Evolutionary conservation across 495 filamentous ascomycete genomes (phyloP).

Genomic region (Chaetomium tenue): DNA sequence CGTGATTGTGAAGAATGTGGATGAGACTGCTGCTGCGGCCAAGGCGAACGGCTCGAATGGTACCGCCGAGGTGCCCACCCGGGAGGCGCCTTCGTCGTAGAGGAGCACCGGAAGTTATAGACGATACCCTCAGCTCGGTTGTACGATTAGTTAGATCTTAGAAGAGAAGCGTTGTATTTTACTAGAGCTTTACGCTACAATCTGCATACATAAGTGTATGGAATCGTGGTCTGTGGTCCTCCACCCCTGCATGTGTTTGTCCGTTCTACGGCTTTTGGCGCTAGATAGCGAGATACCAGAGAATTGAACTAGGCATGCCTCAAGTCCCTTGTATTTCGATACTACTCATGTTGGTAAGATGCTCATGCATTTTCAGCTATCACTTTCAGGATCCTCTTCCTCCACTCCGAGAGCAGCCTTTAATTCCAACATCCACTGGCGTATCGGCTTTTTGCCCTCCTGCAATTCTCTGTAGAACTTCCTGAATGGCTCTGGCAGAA

Average conservation of each 20-base stretch:
- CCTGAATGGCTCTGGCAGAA: slow-evolving; percentile 28
- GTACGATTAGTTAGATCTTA: too few species aligned
- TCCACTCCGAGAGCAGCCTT: slow-evolving; percentile 14
- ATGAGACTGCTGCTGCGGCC: neutral
- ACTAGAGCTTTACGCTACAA: too few species aligned
- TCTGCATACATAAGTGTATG: too few species aligned
- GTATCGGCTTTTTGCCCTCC: slow-evolving; percentile 18
- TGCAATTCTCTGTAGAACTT: slow-evolving; percentile 22
- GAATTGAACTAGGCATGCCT: too few species aligned
- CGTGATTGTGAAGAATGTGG: neutral
- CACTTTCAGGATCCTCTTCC: neutral
- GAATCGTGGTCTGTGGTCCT: too few species aligned
- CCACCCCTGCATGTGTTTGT: too few species aligned
- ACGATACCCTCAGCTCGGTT: neutral
- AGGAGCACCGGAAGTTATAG: neutral
- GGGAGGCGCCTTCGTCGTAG: neutral
- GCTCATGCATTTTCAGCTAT: too few species aligned
- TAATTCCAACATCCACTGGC: slow-evolving; percentile 25
- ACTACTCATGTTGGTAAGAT: too few species aligned
- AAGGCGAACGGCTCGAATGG: neutral
- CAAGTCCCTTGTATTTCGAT: too few species aligned
- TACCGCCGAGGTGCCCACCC: neutral
- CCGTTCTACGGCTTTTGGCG: too few species aligned
- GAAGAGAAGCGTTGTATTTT: too few species aligned
- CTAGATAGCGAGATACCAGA: too few species aligned